Base-by-base conservation (phyloP, 2,329 filamentous ascomycete species). In the Claviceps digitariae region DNA sequence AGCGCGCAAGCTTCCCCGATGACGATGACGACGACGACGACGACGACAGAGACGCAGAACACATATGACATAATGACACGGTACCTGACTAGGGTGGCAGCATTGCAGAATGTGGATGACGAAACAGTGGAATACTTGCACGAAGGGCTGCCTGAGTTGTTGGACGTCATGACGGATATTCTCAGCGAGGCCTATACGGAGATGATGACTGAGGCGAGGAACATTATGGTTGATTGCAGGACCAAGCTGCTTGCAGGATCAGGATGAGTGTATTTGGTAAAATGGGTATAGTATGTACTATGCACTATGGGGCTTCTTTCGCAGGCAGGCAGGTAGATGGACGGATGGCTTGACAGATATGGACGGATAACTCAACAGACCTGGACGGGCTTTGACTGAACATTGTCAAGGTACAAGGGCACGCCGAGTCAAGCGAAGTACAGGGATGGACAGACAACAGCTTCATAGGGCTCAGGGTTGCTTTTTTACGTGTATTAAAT, bases 201-300 rank as follows among this genome's bases (percentile, higher is more conserved):
- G 69, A 64, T 95, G 47, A 69, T 95, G 56, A 79, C 85, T 48
- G 90, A 95, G 66, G 90, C 88, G 36, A 81, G 81, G 44, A 29
- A 15, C 9, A 29, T 36, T 3, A 3, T 41, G 12, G 1, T 4
- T 50, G 23, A 0, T 20, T 40, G 48, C 23, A 50, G 3, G 36
- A 12, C 10, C 45, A 17, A 20, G 23, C n/a, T 31, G 9, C 25
- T 27, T 4, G 15, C 12, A 36, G 5, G 5, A 20, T 41, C 34
- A 15, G 17, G 3, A 23, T 45, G 25, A 15, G 27, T n/a, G 9
- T 8, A 9, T 36, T 36, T 36, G 15, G 36, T n/a, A n/a, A n/a
- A 8, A 4, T 38, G 36, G 5, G 15, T 4, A 6, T 17, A 38
- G 17, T 15, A 38, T 38, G 15, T 7, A n/a, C 1, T 38, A n/a